These are phyloP conservation scores for Dryadomyces quercivorus DNA, from an alignment of 2,329 filamentous ascomycete genomes.

Conservation along the genomic window DNA sequence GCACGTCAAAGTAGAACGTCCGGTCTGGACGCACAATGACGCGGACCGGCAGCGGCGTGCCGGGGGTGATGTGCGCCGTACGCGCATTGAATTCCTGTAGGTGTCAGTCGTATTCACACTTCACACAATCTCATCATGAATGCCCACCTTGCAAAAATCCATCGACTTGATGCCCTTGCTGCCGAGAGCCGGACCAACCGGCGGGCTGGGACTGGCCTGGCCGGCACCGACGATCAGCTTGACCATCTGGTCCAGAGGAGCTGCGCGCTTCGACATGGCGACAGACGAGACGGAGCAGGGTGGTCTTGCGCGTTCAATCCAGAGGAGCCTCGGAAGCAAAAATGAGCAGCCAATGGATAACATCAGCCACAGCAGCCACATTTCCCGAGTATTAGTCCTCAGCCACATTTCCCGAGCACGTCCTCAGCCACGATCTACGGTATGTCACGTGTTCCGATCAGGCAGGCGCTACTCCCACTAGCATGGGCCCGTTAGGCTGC, in stretches of 20 bases:
- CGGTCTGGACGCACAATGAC: slow-evolving; percentile 89
- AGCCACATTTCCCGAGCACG: too few relatives aligned
- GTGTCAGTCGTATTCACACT: too few relatives aligned
- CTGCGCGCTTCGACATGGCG: slow-evolving; percentile 40
- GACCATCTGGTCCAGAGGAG: slow-evolving; percentile 60
- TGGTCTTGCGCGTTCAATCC: not conserved
- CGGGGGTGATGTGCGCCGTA: slow-evolving; percentile 69
- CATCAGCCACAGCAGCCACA: not conserved
- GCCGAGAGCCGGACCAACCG: slow-evolving; percentile 89
- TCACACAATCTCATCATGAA: too few relatives aligned
- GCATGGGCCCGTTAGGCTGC: not conserved
- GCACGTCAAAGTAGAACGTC: slow-evolving; percentile 83
- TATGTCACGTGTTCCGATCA: not conserved
- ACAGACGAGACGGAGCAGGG: not conserved
- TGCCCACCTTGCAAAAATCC: slow-evolving; percentile 95
- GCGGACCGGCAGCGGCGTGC: slow-evolving; percentile 80
- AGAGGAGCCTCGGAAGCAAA: too few relatives aligned
- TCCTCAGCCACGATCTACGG: too few relatives aligned
- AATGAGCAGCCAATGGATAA: not conserved
- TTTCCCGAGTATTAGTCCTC: too few relatives aligned
- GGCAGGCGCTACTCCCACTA: not conserved
- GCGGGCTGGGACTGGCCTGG: slow-evolving; percentile 86
- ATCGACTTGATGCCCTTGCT: slow-evolving; percentile 98
- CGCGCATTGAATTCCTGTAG: slow-evolving; percentile 99
- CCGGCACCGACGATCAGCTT: slow-evolving; percentile 97